These are phyloP conservation scores for Vachellia collinsii DNA, from an alignment of 306 rosid genomes.

Conservation along the genomic window DNA sequence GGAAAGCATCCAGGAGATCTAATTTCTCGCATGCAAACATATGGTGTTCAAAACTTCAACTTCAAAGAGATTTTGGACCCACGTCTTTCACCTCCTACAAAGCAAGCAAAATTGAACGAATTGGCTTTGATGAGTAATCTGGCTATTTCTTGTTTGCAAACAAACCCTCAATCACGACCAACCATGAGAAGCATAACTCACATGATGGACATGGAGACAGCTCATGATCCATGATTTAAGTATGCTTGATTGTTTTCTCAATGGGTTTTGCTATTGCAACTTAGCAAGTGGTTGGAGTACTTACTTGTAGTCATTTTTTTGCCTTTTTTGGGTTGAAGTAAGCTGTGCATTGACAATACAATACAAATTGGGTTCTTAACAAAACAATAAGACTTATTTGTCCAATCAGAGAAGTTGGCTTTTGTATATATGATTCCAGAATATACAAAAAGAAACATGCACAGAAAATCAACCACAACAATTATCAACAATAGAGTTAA, in stretches of 20 bases:
- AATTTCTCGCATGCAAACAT: background rate
- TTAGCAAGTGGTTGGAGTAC: background rate
- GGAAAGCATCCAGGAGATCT: slow-evolving; percentile 10
- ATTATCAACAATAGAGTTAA: background rate
- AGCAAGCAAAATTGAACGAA: background rate
- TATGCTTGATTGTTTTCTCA: no score
- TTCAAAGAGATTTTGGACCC: background rate
- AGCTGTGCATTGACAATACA: background rate
- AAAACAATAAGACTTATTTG: background rate
- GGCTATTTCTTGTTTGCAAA: background rate
- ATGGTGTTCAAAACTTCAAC: background rate
- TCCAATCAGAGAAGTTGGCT: background rate
- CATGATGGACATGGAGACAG: background rate
- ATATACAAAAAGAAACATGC: background rate
- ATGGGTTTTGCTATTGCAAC: no score
- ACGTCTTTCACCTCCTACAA: background rate
- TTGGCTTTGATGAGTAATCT: background rate
- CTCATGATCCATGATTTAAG: background rate
- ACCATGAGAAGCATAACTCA: background rate
- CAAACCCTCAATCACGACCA: background rate
- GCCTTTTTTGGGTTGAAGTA: background rate
- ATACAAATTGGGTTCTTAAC: background rate
- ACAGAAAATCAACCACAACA: background rate
- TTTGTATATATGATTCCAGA: background rate
- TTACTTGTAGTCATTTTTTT: background rate